These are phyloP conservation scores for Melastoma malabathricum DNA, from an alignment of 345 rosid genomes.

Conservation along the genomic window DNA sequence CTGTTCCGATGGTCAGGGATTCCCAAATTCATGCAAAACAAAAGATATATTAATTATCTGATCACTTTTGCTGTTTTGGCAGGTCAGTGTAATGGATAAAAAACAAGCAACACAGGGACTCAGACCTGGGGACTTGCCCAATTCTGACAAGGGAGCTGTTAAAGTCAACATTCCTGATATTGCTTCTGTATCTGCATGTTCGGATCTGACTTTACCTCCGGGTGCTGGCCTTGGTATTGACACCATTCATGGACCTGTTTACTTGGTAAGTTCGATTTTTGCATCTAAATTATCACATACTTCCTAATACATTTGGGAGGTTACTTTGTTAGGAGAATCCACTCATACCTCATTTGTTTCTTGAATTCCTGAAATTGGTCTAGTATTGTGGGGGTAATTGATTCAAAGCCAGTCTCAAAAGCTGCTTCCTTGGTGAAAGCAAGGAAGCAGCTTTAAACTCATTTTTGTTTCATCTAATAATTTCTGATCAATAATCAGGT, in stretches of 20 bases:
- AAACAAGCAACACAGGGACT: constrained; percentile 44
- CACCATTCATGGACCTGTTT: constrained; percentile 60
- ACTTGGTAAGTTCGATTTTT: constrained; percentile 37
- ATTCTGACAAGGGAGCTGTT: constrained; percentile 40
- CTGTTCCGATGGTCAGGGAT: too few relatives aligned
- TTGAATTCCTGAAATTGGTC: too few relatives aligned
- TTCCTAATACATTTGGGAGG: too few relatives aligned
- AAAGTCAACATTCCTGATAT: constrained; percentile 67
- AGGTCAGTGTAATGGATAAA: constrained; percentile 46
- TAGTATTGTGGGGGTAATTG: too few relatives aligned
- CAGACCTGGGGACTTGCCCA: constrained; percentile 25
- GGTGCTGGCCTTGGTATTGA: constrained; percentile 95
- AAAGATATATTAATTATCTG: too few relatives aligned
- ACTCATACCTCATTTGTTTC: too few relatives aligned
- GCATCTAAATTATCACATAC: not conserved
- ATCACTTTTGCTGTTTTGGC: constrained; percentile 4
- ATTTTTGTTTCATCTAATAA: too few relatives aligned
- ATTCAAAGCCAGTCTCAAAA: too few relatives aligned
- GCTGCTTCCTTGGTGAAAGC: too few relatives aligned
- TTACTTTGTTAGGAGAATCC: too few relatives aligned
- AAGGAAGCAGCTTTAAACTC: too few relatives aligned
- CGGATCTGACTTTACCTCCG: constrained; percentile 90
- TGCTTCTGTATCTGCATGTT: constrained; percentile 71
- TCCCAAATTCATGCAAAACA: too few relatives aligned
- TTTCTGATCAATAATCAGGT: constrained; percentile 31